These are phyloP conservation scores for Backusella circina DNA, from an alignment of 192 early-diverging fungal genomes.

Conservation along the genomic window DNA sequence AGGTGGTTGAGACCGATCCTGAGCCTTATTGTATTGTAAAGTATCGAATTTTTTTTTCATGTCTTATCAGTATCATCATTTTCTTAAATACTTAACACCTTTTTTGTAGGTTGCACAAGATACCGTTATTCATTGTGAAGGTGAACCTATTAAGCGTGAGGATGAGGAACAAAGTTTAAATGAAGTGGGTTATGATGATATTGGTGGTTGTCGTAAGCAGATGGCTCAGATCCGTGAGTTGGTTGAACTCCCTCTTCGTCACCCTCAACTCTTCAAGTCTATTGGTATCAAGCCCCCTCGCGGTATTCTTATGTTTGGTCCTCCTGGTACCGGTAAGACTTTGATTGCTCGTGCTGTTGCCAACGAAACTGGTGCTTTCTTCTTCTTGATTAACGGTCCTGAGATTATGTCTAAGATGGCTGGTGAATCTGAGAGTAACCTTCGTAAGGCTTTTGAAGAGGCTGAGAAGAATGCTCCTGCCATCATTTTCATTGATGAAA, in stretches of 20 bases:
- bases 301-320: constrained; percentile 97
- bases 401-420: constrained; percentile 99
- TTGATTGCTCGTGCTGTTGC: constrained; percentile 98
- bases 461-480: constrained; percentile 97
- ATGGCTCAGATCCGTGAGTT: constrained; percentile 99
- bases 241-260: constrained; percentile 96
- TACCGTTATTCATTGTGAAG: constrained; percentile 97
- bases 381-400: constrained; percentile 99
- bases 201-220: constrained; percentile 98
- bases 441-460: constrained; percentile 98
- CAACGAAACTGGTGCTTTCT: constrained; percentile 99
- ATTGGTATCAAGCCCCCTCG: constrained; percentile 99
- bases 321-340: constrained; percentile 98
- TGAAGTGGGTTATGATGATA: constrained; percentile 97
- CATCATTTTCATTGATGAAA: constrained; percentile 98
- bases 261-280: constrained; percentile 98
- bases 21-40: constrained; percentile 94
- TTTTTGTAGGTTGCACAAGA: constrained; percentile 83
- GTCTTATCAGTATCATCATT: no score
- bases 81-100: no score
- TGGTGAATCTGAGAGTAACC: constrained; percentile 95
- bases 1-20: constrained; percentile 93
- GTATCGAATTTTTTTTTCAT: constrained; percentile 16
- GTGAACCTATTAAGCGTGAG: constrained; percentile 98
- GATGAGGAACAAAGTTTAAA: constrained; percentile 93